phyloP scores from a whole-genome alignment of 345 rosid species.

The Cardiospermum halicacabum region DNA sequence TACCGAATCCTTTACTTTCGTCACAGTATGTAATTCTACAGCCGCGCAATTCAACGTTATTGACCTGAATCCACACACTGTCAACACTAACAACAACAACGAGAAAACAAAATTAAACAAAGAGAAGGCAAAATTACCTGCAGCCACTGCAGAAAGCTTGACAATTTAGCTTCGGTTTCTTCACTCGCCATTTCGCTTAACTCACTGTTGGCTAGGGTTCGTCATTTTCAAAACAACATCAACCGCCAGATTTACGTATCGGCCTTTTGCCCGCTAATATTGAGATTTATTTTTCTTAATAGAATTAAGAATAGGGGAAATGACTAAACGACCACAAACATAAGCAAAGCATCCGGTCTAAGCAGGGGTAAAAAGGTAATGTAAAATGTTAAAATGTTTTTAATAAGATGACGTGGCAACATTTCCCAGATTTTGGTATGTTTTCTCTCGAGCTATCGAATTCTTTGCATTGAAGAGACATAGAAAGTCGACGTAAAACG shows the following conservation, averaged over 20 bases:
- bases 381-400: too few species aligned
- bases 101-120: not conserved
- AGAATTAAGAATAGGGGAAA: too few species aligned
- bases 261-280: too few species aligned
- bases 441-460: not conserved
- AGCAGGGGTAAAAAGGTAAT: too few species aligned
- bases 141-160: conserved; percentile 58
- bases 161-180: conserved; percentile 44
- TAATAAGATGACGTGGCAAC: too few species aligned
- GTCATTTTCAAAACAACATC: not conserved
- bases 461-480: not conserved
- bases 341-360: too few species aligned
- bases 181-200: conserved; percentile 25
- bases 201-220: not conserved
- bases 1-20: conserved; percentile 65
- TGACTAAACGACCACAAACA: too few species aligned
- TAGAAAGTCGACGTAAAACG: not conserved
- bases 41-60: conserved; percentile 66
- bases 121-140: conserved; percentile 31
- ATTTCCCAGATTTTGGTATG: too few species aligned
- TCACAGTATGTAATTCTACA: conserved; percentile 57
- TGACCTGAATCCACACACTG: conserved; percentile 37
- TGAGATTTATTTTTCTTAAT: too few species aligned
- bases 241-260: too few species aligned
- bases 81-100: not conserved